Conservation (phyloP, 2,329 filamentous ascomycete species). For the Claviceps africana region DNA sequence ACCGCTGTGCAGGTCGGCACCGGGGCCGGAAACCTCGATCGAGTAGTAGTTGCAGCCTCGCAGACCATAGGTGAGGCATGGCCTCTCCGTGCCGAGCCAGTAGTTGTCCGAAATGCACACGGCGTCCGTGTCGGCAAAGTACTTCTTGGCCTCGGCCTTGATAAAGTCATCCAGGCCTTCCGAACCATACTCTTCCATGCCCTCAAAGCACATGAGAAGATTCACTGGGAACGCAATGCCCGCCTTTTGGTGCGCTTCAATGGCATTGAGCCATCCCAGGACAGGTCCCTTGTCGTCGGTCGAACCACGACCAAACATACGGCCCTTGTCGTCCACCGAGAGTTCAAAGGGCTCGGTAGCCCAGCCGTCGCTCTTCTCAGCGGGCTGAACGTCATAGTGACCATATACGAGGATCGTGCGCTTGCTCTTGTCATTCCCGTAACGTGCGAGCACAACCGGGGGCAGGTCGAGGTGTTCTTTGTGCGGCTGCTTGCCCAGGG, state of each 20-base stretch:
- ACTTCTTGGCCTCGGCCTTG: slow-evolving; percentile 76
- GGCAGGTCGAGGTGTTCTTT: slow-evolving; percentile 84
- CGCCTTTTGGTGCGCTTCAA: slow-evolving; percentile 93
- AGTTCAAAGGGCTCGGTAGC: slow-evolving; percentile 86
- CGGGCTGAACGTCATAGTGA: slow-evolving; percentile 97
- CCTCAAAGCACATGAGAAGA: slow-evolving; percentile 97
- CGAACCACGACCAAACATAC: slow-evolving; percentile 91
- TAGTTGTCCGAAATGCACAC: slow-evolving; percentile 99
- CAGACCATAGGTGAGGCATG: slow-evolving; percentile 92
- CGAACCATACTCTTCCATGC: slow-evolving; percentile 98
- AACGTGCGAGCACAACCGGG: slow-evolving; percentile 81
- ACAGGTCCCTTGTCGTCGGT: slow-evolving; percentile 98
- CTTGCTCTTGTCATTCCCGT: slow-evolving; percentile 85
- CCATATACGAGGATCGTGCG: slow-evolving; percentile 92
- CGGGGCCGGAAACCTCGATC: slow-evolving; percentile 78
- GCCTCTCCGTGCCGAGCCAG: slow-evolving; percentile 98
- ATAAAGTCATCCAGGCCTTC: slow-evolving; percentile 95
- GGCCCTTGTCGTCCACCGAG: slow-evolving; percentile 72
- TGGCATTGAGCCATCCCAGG: slow-evolving; percentile 92
- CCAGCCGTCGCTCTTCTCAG: slow-evolving; percentile 88
- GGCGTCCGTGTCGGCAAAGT: slow-evolving; percentile 88
- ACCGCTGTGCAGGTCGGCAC: slow-evolving; percentile 87
- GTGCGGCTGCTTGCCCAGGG: slow-evolving; percentile 81
- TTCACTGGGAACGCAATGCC: slow-evolving; percentile 93
- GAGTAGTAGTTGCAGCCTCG: slow-evolving; percentile 98